These are phyloP conservation scores for Acacia confusa DNA, from an alignment of 306 rosid genomes.

Conservation along the genomic window DNA sequence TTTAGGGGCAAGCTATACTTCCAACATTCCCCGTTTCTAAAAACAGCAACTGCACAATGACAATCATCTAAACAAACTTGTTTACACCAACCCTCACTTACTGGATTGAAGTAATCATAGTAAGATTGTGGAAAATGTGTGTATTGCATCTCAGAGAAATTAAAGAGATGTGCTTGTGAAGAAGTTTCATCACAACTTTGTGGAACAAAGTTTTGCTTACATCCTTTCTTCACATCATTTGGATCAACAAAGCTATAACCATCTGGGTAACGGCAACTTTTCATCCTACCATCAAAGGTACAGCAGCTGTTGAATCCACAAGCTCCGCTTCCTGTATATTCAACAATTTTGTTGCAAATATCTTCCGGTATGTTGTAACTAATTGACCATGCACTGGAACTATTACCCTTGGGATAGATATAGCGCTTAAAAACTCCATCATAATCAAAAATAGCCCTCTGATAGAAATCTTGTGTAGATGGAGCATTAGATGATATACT, in stretches of 20 bases:
- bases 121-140: background rate
- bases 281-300: background rate
- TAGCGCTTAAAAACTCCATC: conserved; percentile 37
- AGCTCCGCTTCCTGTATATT: background rate
- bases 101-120: background rate
- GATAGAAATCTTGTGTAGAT: background rate
- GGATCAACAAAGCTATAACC: conserved; percentile 6
- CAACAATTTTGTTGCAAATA: conserved; percentile 24
- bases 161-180: conserved; percentile 19
- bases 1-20: background rate
- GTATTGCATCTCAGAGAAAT: background rate
- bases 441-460: conserved; percentile 26
- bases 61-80: conserved; percentile 29
- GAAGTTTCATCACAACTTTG: conserved; percentile 36
- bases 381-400: background rate
- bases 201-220: conserved; percentile 39
- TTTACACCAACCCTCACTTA: conserved; percentile 35
- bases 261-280: background rate
- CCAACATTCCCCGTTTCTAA: background rate
- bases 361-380: background rate
- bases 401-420: background rate
- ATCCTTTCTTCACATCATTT: conserved; percentile 38
- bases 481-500: conserved; percentile 5
- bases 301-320: background rate
- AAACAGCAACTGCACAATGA: background rate